Evolutionary conservation across 1,139 yeast species (phyloP).

Genomic region (Blastobotrys niveus): DNA sequence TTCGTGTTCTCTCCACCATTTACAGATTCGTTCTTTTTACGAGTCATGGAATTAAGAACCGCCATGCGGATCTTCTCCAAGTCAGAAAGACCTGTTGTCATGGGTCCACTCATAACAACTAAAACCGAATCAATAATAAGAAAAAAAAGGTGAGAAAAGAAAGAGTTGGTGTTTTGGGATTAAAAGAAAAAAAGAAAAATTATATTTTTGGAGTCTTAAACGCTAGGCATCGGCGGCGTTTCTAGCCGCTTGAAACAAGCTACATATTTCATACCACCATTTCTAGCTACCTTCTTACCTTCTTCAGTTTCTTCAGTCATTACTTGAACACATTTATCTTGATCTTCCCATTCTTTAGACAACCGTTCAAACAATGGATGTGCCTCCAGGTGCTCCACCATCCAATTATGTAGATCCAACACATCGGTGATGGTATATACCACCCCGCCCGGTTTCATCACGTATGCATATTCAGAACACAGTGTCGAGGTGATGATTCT

Average conservation of each 20-base stretch:
- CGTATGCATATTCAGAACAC: slow-evolving; percentile 87
- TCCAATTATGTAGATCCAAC: slow-evolving; percentile 89
- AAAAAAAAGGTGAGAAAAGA: too few species aligned
- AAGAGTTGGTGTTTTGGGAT: background rate
- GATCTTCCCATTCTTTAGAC: slow-evolving; percentile 68
- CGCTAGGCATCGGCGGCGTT: slow-evolving; percentile 16
- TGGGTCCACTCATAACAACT: background rate
- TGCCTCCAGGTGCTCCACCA: slow-evolving; percentile 83
- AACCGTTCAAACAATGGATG: slow-evolving; percentile 89
- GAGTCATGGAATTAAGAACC: slow-evolving; percentile 17
- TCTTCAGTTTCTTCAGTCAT: slow-evolving; percentile 95
- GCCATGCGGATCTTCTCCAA: slow-evolving; percentile 18
- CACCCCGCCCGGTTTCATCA: slow-evolving; percentile 78
- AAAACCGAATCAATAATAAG: too few species aligned
- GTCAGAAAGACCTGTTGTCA: slow-evolving; percentile 1
- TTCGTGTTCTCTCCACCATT: background rate
- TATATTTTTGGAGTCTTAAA: background rate
- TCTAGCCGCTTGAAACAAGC: slow-evolving; percentile 73
- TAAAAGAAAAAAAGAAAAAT: background rate
- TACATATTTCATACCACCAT: slow-evolving; percentile 76
- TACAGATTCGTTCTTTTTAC: background rate
- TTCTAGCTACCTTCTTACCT: slow-evolving; percentile 92
- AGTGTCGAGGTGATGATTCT: slow-evolving; percentile 87
- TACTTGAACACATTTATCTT: slow-evolving; percentile 74
- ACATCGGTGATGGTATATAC: slow-evolving; percentile 96